A percentile compares a stretch with the other conserved stretches of the same genome.
Conservation (phyloP, 495 filamentous ascomycete species). For the Penicillium ucsense region DNA sequence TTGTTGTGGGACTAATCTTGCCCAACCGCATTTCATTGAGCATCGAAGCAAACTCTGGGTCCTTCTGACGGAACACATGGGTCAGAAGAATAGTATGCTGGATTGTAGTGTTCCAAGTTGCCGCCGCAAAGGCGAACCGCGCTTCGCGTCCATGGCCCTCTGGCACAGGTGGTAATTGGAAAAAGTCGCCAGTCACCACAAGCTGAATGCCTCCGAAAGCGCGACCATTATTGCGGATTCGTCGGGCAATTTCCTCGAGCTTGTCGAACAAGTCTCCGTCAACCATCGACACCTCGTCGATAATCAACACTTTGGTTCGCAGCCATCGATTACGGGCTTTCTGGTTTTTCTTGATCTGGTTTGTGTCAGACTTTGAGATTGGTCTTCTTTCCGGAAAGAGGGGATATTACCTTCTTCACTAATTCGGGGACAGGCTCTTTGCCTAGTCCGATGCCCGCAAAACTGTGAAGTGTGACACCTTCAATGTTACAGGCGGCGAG, state of each 20-base stretch:
- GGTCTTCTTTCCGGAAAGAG: neutral
- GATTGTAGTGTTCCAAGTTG: slow-evolving; percentile 83
- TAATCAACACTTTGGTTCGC: slow-evolving; percentile 71
- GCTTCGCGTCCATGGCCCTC: slow-evolving; percentile 55
- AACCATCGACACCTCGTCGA: slow-evolving; percentile 98
- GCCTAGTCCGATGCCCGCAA: slow-evolving; percentile 87
- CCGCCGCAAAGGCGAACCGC: slow-evolving; percentile 88
- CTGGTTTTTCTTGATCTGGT: slow-evolving; percentile 64
- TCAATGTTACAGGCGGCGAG: slow-evolving; percentile 95
- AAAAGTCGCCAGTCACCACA: slow-evolving; percentile 94
- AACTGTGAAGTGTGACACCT: slow-evolving; percentile 92
- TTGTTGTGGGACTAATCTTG: slow-evolving; percentile 57
- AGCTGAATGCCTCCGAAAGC: slow-evolving; percentile 96
- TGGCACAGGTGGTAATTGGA: slow-evolving; percentile 90
- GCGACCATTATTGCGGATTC: slow-evolving; percentile 71
- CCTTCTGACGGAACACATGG: slow-evolving; percentile 91
- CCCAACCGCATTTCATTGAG: slow-evolving; percentile 96
- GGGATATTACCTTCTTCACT: slow-evolving; percentile 56
- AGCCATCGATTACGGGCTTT: slow-evolving; percentile 88
- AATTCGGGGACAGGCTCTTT: slow-evolving; percentile 77
- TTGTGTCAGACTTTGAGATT: slow-evolving; percentile 5
- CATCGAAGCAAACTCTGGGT: slow-evolving; percentile 88
- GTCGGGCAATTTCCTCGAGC: slow-evolving; percentile 78
- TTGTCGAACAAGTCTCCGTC: slow-evolving; percentile 97
- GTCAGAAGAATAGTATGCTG: slow-evolving; percentile 93